Conservation (phyloP, 163 green algal species). For the Scenedesmus sp. region DNA sequence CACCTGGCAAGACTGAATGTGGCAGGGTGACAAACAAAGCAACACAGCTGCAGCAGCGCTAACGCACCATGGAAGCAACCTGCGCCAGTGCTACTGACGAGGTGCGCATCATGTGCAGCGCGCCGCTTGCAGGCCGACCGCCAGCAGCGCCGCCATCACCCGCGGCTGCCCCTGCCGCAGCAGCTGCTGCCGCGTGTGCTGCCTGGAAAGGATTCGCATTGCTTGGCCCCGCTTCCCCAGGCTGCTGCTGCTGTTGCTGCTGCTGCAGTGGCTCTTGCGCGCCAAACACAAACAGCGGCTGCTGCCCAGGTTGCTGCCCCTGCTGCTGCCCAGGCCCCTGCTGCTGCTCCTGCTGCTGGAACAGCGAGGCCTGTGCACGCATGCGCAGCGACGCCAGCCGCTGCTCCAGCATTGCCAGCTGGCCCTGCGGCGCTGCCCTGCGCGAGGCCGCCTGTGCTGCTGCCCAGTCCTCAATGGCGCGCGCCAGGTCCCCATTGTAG, state of each 20-base stretch:
- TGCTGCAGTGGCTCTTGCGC: not conserved
- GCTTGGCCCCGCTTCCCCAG: not conserved
- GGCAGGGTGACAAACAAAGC: not conserved
- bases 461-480: conserved; percentile 49
- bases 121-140: not conserved
- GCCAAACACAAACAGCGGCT: not conserved
- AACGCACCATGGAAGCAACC: conserved; percentile 31
- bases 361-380: conserved; percentile 2
- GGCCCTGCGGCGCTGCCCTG: not conserved
- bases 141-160: not conserved
- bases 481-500: conserved; percentile 40
- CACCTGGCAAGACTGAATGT: not conserved
- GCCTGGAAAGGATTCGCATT: not conserved
- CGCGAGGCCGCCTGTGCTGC: not conserved
- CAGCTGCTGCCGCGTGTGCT: not conserved
- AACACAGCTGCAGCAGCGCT: not conserved
- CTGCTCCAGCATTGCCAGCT: conserved; percentile 20
- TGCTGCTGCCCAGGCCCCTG: not conserved
- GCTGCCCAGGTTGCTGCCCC: not conserved
- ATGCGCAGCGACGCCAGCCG: not conserved
- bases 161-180: not conserved
- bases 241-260: not conserved
- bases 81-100: conserved; percentile 6
- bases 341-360: conserved; percentile 32
- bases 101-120: conserved; percentile 3